These are phyloP conservation scores for Talaromyces proteolyticus DNA, from an alignment of 495 filamentous ascomycete species.

Conservation along the genomic window DNA sequence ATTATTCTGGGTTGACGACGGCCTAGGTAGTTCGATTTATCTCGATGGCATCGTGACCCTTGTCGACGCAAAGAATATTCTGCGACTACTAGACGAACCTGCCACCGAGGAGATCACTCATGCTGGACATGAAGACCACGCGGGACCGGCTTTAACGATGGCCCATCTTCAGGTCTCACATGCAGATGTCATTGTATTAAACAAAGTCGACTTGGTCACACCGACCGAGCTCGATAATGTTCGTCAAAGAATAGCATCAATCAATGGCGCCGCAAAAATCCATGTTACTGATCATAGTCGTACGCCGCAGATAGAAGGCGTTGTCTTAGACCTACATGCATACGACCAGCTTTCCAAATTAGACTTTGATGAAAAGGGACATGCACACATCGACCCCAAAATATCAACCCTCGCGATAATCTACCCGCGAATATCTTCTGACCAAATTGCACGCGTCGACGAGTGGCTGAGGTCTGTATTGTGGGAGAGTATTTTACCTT, in stretches of 20 bases:
- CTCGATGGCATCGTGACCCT: slow-evolving; percentile 95
- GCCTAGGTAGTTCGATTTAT: slow-evolving; percentile 87
- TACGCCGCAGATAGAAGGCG: slow-evolving; percentile 75
- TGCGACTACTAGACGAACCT: slow-evolving; percentile 72
- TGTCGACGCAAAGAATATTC: slow-evolving; percentile 90
- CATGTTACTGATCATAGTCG: slow-evolving; percentile 73
- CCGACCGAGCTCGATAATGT: slow-evolving; percentile 58
- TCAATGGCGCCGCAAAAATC: slow-evolving; percentile 86
- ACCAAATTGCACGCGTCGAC: slow-evolving; percentile 58
- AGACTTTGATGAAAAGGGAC: slow-evolving; percentile 59
- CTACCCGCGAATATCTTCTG: slow-evolving; percentile 47
- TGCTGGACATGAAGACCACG: slow-evolving; percentile 25
- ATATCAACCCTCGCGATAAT: slow-evolving; percentile 80
- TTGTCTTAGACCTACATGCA: slow-evolving; percentile 85
- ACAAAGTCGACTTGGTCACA: slow-evolving; percentile 88
- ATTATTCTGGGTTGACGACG: slow-evolving; percentile 95
- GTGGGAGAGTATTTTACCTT: slow-evolving; percentile 53
- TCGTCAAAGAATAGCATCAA: slow-evolving; percentile 61
- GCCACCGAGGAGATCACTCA: slow-evolving; percentile 43
- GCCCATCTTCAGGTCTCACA: slow-evolving; percentile 96
- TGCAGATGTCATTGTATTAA: slow-evolving; percentile 92
- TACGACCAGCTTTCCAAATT: slow-evolving; percentile 75
- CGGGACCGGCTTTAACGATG: slow-evolving; percentile 69
- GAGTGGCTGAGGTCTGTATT: slow-evolving; percentile 77
- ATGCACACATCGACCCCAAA: slow-evolving; percentile 79